Evolutionary conservation across 257 asterid genomes (phyloP), one percentile per base, ranked within the genome.

Genomic region (Rubia yunnanensis): DNA sequence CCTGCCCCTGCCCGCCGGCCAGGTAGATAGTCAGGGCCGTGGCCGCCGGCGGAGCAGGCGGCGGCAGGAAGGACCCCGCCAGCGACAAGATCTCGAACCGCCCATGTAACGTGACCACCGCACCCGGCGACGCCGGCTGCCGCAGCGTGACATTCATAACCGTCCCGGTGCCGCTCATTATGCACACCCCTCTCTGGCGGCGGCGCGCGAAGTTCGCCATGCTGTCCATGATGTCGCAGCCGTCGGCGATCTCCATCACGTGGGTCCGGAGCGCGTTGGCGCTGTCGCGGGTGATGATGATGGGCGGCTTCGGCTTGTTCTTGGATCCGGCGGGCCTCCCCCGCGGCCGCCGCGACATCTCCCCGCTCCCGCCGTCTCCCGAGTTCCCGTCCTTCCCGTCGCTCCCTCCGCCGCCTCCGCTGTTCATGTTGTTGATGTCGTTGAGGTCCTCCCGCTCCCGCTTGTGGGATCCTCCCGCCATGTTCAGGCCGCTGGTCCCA

Each of bases 1-100:
- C 98, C 70, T 91, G 98, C 1, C 98, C 98, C 80, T 91, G 98
- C 9, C 96, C 95, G 24, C 96, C 98, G 1, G 98, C 87, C 30
- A 91, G 57, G 36, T 91, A 91, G 13, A 91, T 82, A 5, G 96
- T 91, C 70, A 91, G 53, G 30, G 91, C 79, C 0, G 98, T 81
- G 0, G 96, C 92, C 0, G 94, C 82, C 0, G 96, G 81, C 0
- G 96, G 96, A 3, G 96, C 98, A 0, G 98, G 98, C n/a, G 98
- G 95, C 0, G 98, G 98, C 0, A 91, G 84, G 56, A 91, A 91
- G 0, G 98, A 88, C 0, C 98, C 98, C 0, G 98, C 75, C 26
- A 91, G 58, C 0, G 96, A 88, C 31, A 91, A 55, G 78, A 91
- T 91, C 87, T 91, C 98, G 68, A 91, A 88, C 53, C 94, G 72